Evolutionary conservation across 139 green algal species (phyloP).

Genomic region (Mesotaenium endlicherianum): DNA sequence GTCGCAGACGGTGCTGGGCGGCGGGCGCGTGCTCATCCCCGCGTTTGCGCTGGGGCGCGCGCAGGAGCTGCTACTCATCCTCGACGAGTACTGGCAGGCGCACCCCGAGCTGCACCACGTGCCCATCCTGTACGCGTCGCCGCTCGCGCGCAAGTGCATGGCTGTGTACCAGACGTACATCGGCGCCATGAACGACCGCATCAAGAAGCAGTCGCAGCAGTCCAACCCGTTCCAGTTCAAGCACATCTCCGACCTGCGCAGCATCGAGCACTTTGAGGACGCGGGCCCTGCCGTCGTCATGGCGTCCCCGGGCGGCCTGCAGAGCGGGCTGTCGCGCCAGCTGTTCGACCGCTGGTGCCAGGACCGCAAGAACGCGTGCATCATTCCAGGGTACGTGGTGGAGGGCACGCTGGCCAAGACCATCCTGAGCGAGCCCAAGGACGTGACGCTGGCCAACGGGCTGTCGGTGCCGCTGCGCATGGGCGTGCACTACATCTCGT

Average conservation of each 20-base stretch:
- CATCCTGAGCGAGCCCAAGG: slow-evolving; percentile 78
- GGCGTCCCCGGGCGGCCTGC: slow-evolving; percentile 91
- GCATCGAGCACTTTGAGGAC: slow-evolving; percentile 69
- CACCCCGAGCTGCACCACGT: slow-evolving; percentile 81
- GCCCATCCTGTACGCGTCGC: slow-evolving; percentile 86
- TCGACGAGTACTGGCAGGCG: slow-evolving; percentile 92
- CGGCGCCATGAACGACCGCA: slow-evolving; percentile 95
- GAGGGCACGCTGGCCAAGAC: slow-evolving; percentile 92
- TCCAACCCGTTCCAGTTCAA: slow-evolving; percentile 96
- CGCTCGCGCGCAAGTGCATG: slow-evolving; percentile 56
- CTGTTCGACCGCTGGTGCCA: slow-evolving; percentile 96
- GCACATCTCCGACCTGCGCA: slow-evolving; percentile 79
- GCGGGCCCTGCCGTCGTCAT: slow-evolving; percentile 89
- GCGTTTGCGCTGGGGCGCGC: slow-evolving; percentile 92
- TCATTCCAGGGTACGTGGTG: slow-evolving; percentile 93
- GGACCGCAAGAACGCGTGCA: slow-evolving; percentile 75
- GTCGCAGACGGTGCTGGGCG: slow-evolving; percentile 65
- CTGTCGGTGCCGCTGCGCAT: slow-evolving; percentile 75
- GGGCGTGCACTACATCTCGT: slow-evolving; percentile 91
- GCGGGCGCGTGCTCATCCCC: slow-evolving; percentile 87
- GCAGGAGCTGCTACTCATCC: slow-evolving; percentile 88
- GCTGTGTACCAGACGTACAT: slow-evolving; percentile 83
- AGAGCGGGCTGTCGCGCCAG: slow-evolving; percentile 64
- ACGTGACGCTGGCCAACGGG: slow-evolving; percentile 54
- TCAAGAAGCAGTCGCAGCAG: slow-evolving; percentile 77